These are phyloP conservation scores for Jasminum sambac DNA, from an alignment of 257 asterid species.

Conservation along the genomic window DNA sequence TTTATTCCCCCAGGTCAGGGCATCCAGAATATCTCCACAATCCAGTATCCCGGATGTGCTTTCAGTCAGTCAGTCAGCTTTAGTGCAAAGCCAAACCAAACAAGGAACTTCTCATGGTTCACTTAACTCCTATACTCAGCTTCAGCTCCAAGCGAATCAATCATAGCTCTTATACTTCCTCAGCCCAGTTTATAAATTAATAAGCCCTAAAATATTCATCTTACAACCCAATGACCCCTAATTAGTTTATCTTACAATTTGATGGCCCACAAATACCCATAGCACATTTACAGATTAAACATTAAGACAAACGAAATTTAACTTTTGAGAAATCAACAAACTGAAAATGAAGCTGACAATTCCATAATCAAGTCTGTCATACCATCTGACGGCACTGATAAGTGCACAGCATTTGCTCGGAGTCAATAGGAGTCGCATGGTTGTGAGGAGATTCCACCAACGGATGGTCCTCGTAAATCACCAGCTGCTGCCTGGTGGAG, in stretches of 20 bases:
- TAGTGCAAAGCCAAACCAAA: neutral
- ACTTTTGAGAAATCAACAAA: neutral
- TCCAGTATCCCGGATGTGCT: neutral
- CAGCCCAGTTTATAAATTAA: neutral
- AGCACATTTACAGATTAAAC: neutral
- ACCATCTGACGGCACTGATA: slow-evolving; percentile 99
- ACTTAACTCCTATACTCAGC: neutral
- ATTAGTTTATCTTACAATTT: neutral
- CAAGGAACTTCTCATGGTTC: neutral
- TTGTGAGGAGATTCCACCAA: slow-evolving; percentile 56
- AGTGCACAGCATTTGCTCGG: slow-evolving; percentile 93
- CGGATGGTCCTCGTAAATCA: slow-evolving; percentile 70
- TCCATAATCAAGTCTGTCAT: slow-evolving; percentile 14
- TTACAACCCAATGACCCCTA: neutral
- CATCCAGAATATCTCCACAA: neutral
- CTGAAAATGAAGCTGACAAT: slow-evolving; percentile 7
- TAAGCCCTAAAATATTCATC: neutral
- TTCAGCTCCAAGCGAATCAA: neutral
- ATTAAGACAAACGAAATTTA: neutral
- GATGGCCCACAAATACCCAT: neutral
- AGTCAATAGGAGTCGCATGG: slow-evolving; percentile 39
- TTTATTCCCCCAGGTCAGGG: neutral
- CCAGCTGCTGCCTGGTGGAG: slow-evolving; percentile 48
- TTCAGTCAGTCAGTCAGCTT: neutral
- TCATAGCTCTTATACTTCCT: neutral